Conservation (phyloP, 768 basidiomycete species). For the Lactarius vividus region DNA sequence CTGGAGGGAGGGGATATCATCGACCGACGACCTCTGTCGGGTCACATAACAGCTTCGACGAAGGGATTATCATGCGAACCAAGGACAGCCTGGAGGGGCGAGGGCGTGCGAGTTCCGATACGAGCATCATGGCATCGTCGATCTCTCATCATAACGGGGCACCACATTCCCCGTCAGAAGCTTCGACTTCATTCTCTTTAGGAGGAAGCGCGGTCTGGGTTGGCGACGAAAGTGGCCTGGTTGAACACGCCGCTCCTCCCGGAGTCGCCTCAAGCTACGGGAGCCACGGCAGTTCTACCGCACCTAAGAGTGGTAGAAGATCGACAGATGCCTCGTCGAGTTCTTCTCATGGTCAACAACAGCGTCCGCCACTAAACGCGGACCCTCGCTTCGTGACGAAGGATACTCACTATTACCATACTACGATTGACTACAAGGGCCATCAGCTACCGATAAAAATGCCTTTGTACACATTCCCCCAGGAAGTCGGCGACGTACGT, state of each 20-base stretch:
- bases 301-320: constrained; percentile 50
- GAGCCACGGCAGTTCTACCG: constrained; percentile 45
- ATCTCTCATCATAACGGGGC: constrained; percentile 32
- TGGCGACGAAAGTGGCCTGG: constrained; percentile 59
- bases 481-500: constrained; percentile 95
- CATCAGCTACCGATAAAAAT: constrained; percentile 87
- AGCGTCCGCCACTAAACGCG: constrained; percentile 36
- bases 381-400: constrained; percentile 53
- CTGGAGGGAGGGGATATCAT: constrained; percentile 18
- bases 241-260: constrained; percentile 40
- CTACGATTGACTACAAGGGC: constrained; percentile 78
- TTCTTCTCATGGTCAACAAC: constrained; percentile 52
- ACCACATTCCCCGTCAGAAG: constrained; percentile 62
- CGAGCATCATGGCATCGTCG: constrained; percentile 7
- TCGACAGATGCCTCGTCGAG: constrained; percentile 75
- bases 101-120: constrained; percentile 20
- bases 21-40: constrained; percentile 36
- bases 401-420: constrained; percentile 95
- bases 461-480: constrained; percentile 83
- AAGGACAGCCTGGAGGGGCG: constrained; percentile 16
- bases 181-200: constrained; percentile 70
- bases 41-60: constrained; percentile 70
- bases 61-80: constrained; percentile 51
- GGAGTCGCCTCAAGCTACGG: constrained; percentile 37
- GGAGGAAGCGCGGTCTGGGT: constrained; percentile 86